Base-by-base conservation (phyloP, 2,329 filamentous ascomycete genomes). In the Phyllosticta citrichinensis region DNA sequence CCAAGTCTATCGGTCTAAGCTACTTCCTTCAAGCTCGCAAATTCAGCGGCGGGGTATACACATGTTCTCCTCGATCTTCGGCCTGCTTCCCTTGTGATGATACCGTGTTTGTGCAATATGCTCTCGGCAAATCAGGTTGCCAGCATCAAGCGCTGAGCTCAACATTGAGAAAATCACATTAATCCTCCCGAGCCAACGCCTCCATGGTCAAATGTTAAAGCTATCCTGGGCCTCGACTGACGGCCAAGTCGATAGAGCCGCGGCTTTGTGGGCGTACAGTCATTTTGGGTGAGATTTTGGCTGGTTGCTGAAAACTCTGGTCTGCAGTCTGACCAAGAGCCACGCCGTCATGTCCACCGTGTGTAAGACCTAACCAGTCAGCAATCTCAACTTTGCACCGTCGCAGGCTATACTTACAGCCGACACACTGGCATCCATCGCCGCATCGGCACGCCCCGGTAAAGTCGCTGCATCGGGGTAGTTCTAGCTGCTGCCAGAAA, bases 371-470 rank as follows among this genome's bases (percentile, higher is more conserved):
- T 47, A n/a, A 8, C 4, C 12, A n/a, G 14, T n/a, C 12, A 47
- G 40, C 14, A 5, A 40, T 5, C 27, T 30, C 27, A 30, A 30
- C 27, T 30, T 10, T 6, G 27, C 27, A 10, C 22, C 27, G 27
- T 5, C 27, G 9, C 22, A 17, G 33, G 33, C 11, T 5, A 40
- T 11, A 40, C 40, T 17, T n/a, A 47, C 80, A 82, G 14, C 79
- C 79, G n/a, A 79, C 71, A 64, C 80, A 82, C 60, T 69, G 74
- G 65, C 80, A 82, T 50, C 79, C 79, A 60, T 76, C 77, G 17
- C 78, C 79, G 61, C 80, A 82, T 63, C 78, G 77, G 62, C 80
- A 82, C 25, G 75, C 80, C 3, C 79, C 80, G 5, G 75, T 78
- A 3, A 73, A 68, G 62, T 81, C 76, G 35, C 74, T 76, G 66